A percentile compares a stretch with the other conserved stretches of the same genome.
phyloP scores from a whole-genome alignment of 1,284 basidiomycete species.

The Cerioporus squamosus region DNA sequence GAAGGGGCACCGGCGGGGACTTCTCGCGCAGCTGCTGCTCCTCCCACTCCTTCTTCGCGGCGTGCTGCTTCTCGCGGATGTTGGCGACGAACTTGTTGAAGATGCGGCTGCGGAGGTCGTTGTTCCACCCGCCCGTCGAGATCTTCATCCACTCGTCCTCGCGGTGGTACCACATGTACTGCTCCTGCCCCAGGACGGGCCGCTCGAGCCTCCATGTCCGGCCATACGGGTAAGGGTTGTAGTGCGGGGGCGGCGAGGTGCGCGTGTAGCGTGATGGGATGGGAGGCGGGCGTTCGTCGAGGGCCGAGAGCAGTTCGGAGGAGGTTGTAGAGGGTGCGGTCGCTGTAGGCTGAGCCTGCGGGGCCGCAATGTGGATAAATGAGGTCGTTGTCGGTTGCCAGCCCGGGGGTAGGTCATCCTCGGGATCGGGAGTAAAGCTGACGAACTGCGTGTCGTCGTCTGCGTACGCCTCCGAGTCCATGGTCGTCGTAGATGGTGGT shows the following conservation, averaged over 20 bases:
- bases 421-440: background rate
- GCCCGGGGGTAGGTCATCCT: too few relatives aligned
- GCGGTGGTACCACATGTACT: conserved; percentile 2
- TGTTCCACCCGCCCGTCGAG: background rate
- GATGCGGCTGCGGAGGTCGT: conserved; percentile 1
- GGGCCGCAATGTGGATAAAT: too few relatives aligned
- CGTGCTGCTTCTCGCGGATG: conserved; percentile 2
- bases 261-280: background rate
- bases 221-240: conserved; percentile 22
- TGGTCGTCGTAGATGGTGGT: background rate
- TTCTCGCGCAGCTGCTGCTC: conserved; percentile 6
- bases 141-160: conserved; percentile 11
- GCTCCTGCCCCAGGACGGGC: background rate
- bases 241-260: conserved; percentile 11
- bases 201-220: conserved; percentile 4
- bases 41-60: conserved; percentile 5
- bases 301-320: background rate
- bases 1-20: background rate
- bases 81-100: background rate
- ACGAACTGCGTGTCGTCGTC: too few relatives aligned
- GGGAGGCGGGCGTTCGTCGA: background rate
- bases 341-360: too few relatives aligned
- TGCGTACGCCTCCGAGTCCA: too few relatives aligned
- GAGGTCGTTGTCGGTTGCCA: too few relatives aligned
- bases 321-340: background rate